A percentile compares a stretch with the other conserved stretches of the same genome.
These are phyloP conservation scores for Psilocybe subaeruginosa DNA, from an alignment of 768 basidiomycete genomes.

Conservation along the genomic window DNA sequence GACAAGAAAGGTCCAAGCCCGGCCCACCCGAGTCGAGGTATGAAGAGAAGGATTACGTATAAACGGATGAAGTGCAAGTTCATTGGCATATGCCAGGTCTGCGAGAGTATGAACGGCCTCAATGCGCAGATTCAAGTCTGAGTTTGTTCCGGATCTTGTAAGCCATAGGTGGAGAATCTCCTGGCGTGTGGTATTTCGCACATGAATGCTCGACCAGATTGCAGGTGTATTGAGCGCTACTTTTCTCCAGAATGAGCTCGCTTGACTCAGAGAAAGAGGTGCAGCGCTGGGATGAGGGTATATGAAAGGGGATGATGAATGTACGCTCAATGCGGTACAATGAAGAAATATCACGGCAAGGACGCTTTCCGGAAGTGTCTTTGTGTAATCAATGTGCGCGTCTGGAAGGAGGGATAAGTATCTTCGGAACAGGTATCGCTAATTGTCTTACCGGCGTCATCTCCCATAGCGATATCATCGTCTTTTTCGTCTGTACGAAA, in stretches of 20 bases:
- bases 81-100: not conserved
- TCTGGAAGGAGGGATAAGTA: not conserved
- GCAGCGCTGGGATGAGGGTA: not conserved
- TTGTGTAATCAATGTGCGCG: not conserved
- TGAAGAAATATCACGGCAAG: not conserved
- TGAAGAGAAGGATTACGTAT: not conserved
- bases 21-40: not conserved
- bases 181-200: not conserved
- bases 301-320: conserved; percentile 1
- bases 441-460: not conserved
- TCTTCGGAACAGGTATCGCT: not conserved
- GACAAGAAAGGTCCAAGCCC: not conserved
- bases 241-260: conserved; percentile 1
- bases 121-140: not conserved
- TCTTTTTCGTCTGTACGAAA: not conserved
- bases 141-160: not conserved
- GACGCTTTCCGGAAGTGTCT: not conserved
- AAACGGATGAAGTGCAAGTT: not conserved
- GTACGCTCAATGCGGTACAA: not conserved
- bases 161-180: conserved; percentile 2
- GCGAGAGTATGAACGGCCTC: not conserved
- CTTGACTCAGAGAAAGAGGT: conserved; percentile 4
- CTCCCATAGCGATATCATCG: not conserved
- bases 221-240: not conserved
- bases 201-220: conserved; percentile 5